phyloP scores from a whole-genome alignment of 1,139 yeast species.

The Suhomyces bokatorum region DNA sequence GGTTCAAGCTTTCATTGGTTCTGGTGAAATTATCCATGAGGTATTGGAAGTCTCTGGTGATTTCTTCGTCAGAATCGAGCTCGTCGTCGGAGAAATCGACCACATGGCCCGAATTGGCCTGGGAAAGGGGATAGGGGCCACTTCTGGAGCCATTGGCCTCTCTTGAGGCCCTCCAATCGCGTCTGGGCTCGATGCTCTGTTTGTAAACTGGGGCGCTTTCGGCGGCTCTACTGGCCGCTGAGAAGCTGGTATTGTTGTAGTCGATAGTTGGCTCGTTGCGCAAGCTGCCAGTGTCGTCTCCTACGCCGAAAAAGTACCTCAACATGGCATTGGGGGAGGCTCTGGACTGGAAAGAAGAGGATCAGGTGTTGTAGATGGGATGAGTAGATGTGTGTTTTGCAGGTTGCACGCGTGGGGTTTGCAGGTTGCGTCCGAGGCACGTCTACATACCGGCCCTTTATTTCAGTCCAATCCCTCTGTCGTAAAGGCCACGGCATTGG shows the following conservation, averaged over 20 bases:
- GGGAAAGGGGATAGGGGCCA: not conserved
- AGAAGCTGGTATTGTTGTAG: conserved; percentile 31
- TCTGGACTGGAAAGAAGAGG: not conserved
- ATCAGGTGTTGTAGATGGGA: not conserved
- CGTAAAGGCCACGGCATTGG: not conserved
- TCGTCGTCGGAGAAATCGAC: conserved; percentile 30
- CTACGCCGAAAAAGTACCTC: conserved; percentile 15
- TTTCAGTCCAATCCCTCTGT: not conserved
- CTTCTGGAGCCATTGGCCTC: not conserved
- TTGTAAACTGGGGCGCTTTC: not conserved
- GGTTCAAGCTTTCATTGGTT: conserved; percentile 7
- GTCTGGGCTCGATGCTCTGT: not conserved
- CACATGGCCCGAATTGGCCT: not conserved
- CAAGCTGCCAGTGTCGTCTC: conserved; percentile 23
- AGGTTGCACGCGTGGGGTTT: not conserved
- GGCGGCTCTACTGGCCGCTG: conserved; percentile 2
- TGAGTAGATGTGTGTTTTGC: not conserved
- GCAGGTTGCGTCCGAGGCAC: not conserved
- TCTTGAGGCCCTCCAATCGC: not conserved
- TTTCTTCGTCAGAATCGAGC: conserved; percentile 16
- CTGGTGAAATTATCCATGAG: conserved; percentile 14
- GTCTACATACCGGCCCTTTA: not conserved
- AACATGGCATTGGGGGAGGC: conserved; percentile 10
- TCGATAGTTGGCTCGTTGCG: conserved; percentile 42
- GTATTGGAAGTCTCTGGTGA: conserved; percentile 12